Percentiles rank a stretch among this genome's conserved stretches.
Evolutionary conservation across 768 basidiomycete species (phyloP).

Genomic region (Leucogyrophana mollusca): DNA sequence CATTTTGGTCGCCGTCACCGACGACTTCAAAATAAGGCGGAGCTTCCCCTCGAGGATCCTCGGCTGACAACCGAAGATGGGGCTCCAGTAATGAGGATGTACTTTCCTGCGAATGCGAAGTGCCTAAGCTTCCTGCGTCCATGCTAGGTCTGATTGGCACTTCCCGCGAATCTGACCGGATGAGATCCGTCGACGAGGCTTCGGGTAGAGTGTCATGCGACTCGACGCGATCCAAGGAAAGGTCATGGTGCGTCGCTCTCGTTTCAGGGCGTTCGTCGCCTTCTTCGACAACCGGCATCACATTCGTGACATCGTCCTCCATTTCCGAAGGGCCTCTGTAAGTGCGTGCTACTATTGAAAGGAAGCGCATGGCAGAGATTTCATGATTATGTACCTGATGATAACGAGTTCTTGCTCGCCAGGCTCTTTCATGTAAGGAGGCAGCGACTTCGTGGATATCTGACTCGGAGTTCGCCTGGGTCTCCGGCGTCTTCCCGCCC

Average conservation of each 20-base stretch:
- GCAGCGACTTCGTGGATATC: conserved; percentile 74
- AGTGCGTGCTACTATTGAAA: neutral
- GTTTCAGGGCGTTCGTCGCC: conserved; percentile 18
- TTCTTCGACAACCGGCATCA: conserved; percentile 18
- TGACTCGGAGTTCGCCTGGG: conserved; percentile 71
- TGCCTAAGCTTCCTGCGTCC: conserved; percentile 18
- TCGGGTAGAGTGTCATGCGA: conserved; percentile 21
- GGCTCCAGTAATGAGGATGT: conserved; percentile 16
- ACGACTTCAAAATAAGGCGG: conserved; percentile 68
- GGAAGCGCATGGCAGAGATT: neutral
- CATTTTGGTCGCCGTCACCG: conserved; percentile 12
- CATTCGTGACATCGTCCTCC: conserved; percentile 19
- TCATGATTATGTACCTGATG: conserved; percentile 34
- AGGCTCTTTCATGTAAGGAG: conserved; percentile 81
- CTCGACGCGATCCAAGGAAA: conserved; percentile 21
- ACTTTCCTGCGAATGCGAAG: conserved; percentile 18
- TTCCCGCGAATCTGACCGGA: conserved; percentile 6
- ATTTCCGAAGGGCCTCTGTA: conserved; percentile 24
- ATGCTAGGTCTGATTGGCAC: conserved; percentile 9
- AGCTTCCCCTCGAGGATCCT: conserved; percentile 56
- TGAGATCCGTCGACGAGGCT: conserved; percentile 20
- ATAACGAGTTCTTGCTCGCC: conserved; percentile 82
- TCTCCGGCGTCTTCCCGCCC: conserved; percentile 35
- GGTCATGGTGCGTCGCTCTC: conserved; percentile 9
- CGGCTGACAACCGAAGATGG: conserved; percentile 8